Evolutionary conservation across 2,329 filamentous ascomycete species (phyloP).

Genomic region (Lasiodiplodia citricola): DNA sequence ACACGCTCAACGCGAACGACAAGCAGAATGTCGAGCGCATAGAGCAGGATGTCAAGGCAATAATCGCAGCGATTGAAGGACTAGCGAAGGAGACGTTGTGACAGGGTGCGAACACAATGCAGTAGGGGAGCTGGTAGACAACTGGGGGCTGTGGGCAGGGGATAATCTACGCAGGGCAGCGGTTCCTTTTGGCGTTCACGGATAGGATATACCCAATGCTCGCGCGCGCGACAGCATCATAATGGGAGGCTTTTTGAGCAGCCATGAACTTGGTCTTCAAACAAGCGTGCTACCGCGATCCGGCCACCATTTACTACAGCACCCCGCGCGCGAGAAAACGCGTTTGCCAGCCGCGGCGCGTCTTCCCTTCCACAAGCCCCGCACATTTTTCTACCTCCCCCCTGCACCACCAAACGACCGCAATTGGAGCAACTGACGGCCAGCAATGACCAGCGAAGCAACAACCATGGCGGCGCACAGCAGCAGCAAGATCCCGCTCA

Average conservation of each 20-base stretch:
- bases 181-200: constrained; percentile 1
- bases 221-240: neutral
- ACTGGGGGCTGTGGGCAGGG: neutral
- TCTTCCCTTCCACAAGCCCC: constrained; percentile 9
- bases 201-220: constrained; percentile 19
- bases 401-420: neutral
- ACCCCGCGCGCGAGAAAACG: neutral
- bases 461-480: neutral
- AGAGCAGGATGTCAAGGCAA: constrained; percentile 54
- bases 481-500: constrained; percentile 63
- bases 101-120: neutral
- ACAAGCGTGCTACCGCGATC: neutral
- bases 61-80: constrained; percentile 51
- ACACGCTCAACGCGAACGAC: constrained; percentile 51
- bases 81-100: constrained; percentile 27
- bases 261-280: neutral
- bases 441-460: constrained; percentile 1
- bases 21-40: constrained; percentile 38
- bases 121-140: neutral
- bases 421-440: neutral
- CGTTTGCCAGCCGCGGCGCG: constrained; percentile 9
- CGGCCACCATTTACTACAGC: constrained; percentile 18
- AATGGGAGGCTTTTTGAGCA: neutral
- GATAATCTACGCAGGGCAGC: neutral
- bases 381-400: neutral